Conservation (phyloP, 306 rosid genomes). For the Ochetophila trinervis region DNA sequence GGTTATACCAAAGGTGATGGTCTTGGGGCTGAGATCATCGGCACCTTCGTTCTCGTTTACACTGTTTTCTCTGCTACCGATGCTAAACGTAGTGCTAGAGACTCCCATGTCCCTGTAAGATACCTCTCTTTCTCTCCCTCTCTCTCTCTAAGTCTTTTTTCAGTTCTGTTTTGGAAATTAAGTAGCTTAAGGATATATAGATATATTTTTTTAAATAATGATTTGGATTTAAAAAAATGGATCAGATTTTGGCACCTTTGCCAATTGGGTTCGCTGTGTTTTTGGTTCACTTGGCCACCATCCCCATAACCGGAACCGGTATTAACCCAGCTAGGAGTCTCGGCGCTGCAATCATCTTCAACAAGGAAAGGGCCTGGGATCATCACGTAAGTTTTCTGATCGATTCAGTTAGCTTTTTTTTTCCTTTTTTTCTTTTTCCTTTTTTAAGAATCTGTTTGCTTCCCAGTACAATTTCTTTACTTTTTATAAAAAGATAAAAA, state of each 20-base stretch:
- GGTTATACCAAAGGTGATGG: constrained; percentile 84
- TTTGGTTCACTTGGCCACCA: constrained; percentile 61
- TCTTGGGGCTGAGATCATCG: constrained; percentile 58
- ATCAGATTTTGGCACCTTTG: constrained; percentile 81
- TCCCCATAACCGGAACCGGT: constrained; percentile 58
- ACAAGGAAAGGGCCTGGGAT: constrained; percentile 40
- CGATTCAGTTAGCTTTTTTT: no score
- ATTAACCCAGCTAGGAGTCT: constrained; percentile 61
- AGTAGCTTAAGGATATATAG: neutral
- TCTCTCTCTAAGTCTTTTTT: neutral
- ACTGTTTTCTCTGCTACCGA: constrained; percentile 94
- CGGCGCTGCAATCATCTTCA: constrained; percentile 54
- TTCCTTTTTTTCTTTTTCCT: no score
- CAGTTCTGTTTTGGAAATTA: neutral
- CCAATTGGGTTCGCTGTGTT: constrained; percentile 86
- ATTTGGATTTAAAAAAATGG: neutral
- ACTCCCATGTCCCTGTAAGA: constrained; percentile 64
- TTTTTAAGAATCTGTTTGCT: no score
- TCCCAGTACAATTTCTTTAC: no score
- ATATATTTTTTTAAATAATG: neutral
- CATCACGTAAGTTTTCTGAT: constrained; percentile 34
- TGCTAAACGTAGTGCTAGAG: constrained; percentile 85
- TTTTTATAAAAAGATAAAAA: no score
- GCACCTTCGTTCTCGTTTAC: constrained; percentile 57
- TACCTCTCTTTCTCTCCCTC: neutral